These are phyloP conservation scores for Tolypocladium pustulatum DNA, from an alignment of 2,329 filamentous ascomycete species.

Conservation along the genomic window DNA sequence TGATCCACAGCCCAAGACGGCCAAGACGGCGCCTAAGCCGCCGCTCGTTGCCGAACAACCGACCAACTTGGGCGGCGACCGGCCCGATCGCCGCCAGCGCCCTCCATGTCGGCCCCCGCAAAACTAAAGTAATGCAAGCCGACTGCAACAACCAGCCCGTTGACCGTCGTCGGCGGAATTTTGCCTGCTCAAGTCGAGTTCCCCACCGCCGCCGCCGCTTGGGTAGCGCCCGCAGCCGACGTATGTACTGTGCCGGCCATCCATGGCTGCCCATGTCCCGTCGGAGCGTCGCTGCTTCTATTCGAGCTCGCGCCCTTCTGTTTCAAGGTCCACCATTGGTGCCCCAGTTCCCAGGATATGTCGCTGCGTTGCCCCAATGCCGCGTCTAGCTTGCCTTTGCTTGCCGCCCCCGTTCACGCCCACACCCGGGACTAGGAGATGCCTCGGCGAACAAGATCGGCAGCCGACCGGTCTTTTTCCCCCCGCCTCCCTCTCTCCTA, in stretches of 20 bases:
- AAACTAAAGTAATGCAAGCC: not conserved
- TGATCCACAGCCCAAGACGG: no score
- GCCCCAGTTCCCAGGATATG: not conserved
- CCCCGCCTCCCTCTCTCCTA: not conserved
- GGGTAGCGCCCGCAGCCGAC: not conserved
- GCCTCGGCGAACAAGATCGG: not conserved
- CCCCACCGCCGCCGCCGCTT: no score
- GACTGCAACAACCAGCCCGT: not conserved
- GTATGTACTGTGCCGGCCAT: not conserved
- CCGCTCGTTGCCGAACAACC: not conserved
- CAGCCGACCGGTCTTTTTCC: not conserved
- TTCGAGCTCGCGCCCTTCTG: no score
- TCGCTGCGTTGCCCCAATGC: not conserved
- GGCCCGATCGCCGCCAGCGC: not conserved
- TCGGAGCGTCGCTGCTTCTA: not conserved
- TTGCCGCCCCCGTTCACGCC: no score
- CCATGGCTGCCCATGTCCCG: not conserved
- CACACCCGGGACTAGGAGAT: not conserved
- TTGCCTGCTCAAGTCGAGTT: not conserved
- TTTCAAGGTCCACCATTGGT: not conserved
- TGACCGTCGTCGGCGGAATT: no score
- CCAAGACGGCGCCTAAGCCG: no score
- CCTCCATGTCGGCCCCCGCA: not conserved
- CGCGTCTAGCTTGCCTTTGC: no score
- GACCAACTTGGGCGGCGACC: not conserved